phyloP scores from a whole-genome alignment of 352 stramenopile species.

The Halophytophthora polymorphica region DNA sequence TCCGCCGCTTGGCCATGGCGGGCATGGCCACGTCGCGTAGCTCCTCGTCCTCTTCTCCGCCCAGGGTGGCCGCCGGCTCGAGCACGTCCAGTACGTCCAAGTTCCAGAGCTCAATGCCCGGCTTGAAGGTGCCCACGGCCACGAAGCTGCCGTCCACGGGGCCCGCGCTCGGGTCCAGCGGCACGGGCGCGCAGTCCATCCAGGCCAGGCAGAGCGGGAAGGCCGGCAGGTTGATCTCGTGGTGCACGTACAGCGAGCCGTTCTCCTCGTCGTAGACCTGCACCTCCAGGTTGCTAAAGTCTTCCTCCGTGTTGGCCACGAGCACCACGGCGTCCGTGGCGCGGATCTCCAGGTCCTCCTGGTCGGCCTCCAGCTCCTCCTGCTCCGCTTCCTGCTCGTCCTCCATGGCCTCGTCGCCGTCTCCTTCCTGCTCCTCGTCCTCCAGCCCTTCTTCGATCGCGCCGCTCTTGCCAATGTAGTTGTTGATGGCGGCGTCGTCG shows the following conservation, averaged over 20 bases:
- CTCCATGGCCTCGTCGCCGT: constrained; percentile 53
- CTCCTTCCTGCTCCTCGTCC: constrained; percentile 26
- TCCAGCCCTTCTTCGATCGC: constrained; percentile 37
- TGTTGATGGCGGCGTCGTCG: constrained; percentile 78
- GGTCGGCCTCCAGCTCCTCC: constrained; percentile 71
- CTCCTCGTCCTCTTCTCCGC: constrained; percentile 88
- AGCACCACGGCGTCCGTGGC: constrained; percentile 94
- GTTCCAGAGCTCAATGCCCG: constrained; percentile 99
- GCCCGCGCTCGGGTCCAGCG: constrained; percentile 51
- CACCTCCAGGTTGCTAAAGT: constrained; percentile 98
- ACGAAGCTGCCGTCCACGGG: constrained; percentile 94
- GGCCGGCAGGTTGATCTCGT: constrained; percentile 98
- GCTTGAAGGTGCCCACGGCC: constrained; percentile 98
- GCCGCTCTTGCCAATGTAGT: constrained; percentile 51
- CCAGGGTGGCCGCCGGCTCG: constrained; percentile 94
- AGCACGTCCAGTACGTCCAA: constrained; percentile 98
- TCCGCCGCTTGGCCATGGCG: constrained; percentile 72
- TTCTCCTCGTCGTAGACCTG: constrained; percentile 98
- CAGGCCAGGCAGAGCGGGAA: constrained; percentile 98
- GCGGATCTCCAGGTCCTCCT: constrained; percentile 93
- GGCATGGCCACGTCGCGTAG: constrained; percentile 77
- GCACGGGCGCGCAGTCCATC: constrained; percentile 89
- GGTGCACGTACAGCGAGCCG: constrained; percentile 98
- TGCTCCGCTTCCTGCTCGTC: constrained; percentile 60
- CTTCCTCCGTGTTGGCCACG: constrained; percentile 96